Evolutionary conservation across 2,329 filamentous ascomycete genomes (phyloP).

Genomic region (Sporothrix variecibatus): DNA sequence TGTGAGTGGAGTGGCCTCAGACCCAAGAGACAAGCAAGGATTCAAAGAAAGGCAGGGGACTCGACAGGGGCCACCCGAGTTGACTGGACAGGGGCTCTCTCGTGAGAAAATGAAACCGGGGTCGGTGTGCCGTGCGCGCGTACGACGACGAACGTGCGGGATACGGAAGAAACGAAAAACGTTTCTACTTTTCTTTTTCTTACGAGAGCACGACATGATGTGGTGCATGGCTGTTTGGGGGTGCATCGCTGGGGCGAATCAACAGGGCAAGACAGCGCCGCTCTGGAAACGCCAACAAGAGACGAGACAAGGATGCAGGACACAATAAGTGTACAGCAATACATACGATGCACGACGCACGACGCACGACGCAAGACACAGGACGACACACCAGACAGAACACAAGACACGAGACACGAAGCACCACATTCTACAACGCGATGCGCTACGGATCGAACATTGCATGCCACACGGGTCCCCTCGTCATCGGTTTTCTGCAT

Average conservation of each 20-base stretch:
- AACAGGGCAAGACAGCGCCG: not conserved
- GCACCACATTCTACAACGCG: not conserved
- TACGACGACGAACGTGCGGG: slow-evolving; percentile 13
- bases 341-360: not conserved
- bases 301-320: not conserved
- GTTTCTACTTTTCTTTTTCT: not conserved
- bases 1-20: not conserved
- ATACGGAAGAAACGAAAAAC: not conserved
- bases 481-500: slow-evolving; percentile 2
- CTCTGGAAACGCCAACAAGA: not conserved
- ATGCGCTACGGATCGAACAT: not conserved
- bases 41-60: not conserved
- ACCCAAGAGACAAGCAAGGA: not conserved
- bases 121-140: slow-evolving; percentile 1
- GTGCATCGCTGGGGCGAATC: not conserved
- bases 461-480: slow-evolving; percentile 7
- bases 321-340: not conserved
- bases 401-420: slow-evolving; percentile 1
- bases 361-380: not conserved
- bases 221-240: not conserved
- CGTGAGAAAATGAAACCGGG: slow-evolving; percentile 16
- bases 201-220: not conserved
- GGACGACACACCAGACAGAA: not conserved
- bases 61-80: not conserved
- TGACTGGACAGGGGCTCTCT: not conserved